Evolutionary conservation across 345 rosid species (phyloP).

Genomic region (Rhodamnia rubescens): DNA sequence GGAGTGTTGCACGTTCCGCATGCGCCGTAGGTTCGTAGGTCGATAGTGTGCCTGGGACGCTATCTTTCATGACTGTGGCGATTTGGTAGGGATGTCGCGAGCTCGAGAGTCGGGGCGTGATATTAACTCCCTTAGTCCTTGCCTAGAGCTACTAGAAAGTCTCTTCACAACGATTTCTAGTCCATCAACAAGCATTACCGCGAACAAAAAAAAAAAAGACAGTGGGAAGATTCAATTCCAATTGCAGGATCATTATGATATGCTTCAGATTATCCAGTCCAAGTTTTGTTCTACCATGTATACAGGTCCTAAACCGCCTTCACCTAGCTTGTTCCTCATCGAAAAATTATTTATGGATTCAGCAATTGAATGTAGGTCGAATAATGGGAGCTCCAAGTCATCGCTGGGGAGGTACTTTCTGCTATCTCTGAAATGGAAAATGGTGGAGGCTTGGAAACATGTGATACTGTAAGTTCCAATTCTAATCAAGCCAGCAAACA

Average conservation of each 20-base stretch:
- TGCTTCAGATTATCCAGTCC: not conserved
- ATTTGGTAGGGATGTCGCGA: no score
- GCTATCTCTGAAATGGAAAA: not conserved
- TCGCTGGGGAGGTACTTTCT: not conserved
- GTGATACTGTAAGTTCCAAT: not conserved
- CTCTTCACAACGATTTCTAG: constrained; percentile 14
- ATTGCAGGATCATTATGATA: not conserved
- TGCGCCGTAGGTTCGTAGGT: no score
- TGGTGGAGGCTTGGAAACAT: not conserved
- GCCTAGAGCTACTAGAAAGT: constrained; percentile 3
- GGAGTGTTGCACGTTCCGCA: no score
- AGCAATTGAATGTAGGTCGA: not conserved
- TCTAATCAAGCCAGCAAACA: not conserved
- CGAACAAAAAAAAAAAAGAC: not conserved
- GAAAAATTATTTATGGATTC: constrained; percentile 17
- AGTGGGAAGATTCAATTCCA: not conserved
- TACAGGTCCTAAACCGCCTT: constrained; percentile 31
- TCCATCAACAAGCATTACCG: not conserved
- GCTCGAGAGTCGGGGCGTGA: no score
- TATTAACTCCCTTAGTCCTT: constrained; percentile 3
- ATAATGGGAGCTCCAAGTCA: constrained; percentile 3
- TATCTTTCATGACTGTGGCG: no score
- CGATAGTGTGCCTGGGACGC: no score
- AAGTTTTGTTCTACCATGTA: not conserved
- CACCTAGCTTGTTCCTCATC: constrained; percentile 8